Percentiles rank a stretch among this genome's conserved stretches.
These are phyloP conservation scores for Isatis tinctoria DNA, from an alignment of 345 rosid genomes.

Conservation along the genomic window DNA sequence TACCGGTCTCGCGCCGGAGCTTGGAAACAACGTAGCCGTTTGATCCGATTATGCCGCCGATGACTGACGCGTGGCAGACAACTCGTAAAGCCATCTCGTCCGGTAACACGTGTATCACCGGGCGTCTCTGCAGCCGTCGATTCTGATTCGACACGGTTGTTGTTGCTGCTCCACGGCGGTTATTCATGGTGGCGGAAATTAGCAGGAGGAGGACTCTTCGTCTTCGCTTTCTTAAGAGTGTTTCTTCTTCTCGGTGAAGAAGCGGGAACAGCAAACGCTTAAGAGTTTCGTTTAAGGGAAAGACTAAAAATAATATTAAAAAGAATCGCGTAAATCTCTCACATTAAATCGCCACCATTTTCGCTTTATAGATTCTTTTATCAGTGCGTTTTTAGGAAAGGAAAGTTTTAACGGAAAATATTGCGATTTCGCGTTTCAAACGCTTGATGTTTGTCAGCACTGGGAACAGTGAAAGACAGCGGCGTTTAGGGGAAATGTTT, in stretches of 20 bases:
- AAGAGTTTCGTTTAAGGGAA: not conserved
- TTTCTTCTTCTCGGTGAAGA: not conserved
- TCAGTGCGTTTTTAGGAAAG: not conserved
- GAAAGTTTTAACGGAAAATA: not conserved
- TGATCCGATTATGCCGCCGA: slow-evolving; percentile 42
- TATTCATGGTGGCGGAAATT: slow-evolving; percentile 20
- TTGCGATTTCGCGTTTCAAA: not conserved
- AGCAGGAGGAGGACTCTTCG: not conserved
- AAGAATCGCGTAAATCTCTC: not conserved
- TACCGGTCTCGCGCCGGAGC: slow-evolving; percentile 36
- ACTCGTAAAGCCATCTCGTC: slow-evolving; percentile 38
- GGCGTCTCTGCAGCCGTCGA: slow-evolving; percentile 9
- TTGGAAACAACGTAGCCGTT: slow-evolving; percentile 33
- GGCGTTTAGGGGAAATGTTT: not conserved
- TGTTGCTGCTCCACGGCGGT: slow-evolving; percentile 3
- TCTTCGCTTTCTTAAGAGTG: not conserved
- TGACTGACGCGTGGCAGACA: slow-evolving; percentile 37
- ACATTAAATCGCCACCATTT: not conserved
- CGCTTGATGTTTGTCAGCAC: not conserved
- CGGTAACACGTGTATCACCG: slow-evolving; percentile 11
- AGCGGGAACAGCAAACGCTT: slow-evolving; percentile 23
- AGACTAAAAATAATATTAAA: not conserved
- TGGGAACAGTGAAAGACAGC: not conserved
- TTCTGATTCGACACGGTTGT: not conserved
- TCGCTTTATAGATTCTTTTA: not conserved